These are phyloP conservation scores for Epicoccum sorghinum DNA, from an alignment of 2,329 filamentous ascomycete species.

Conservation along the genomic window DNA sequence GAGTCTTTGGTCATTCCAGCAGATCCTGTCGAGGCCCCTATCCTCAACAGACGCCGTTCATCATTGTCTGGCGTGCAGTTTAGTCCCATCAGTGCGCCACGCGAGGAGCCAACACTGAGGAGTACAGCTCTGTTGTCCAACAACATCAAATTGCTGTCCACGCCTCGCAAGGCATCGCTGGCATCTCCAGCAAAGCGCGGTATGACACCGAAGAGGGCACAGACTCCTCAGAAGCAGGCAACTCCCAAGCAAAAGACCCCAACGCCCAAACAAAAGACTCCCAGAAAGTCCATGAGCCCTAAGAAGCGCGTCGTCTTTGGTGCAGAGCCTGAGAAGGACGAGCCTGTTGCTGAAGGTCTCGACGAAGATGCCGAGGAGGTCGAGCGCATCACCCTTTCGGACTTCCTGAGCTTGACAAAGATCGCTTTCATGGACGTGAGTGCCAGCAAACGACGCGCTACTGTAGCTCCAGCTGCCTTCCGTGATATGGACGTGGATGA, in stretches of 20 bases:
- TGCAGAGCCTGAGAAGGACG: slow-evolving; percentile 27
- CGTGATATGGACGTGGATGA: slow-evolving; percentile 47
- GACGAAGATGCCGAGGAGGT: slow-evolving; percentile 46
- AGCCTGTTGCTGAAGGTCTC: slow-evolving; percentile 34
- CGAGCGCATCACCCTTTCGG: slow-evolving; percentile 79
- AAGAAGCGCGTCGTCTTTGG: slow-evolving; percentile 44
- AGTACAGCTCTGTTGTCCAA: slow-evolving; percentile 47
- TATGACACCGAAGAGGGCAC: slow-evolving; percentile 44
- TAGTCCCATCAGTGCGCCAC: slow-evolving; percentile 39
- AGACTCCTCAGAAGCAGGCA: slow-evolving; percentile 46
- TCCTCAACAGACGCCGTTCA: slow-evolving; percentile 43
- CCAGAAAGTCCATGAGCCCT: slow-evolving; percentile 42
- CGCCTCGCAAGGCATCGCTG: slow-evolving; percentile 54
- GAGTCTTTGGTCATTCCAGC: slow-evolving; percentile 32
- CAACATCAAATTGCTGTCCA: slow-evolving; percentile 56
- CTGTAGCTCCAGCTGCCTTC: slow-evolving; percentile 57
- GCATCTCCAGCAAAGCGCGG: slow-evolving; percentile 51
- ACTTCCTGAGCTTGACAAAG: slow-evolving; percentile 93
- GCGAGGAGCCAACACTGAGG: slow-evolving; percentile 39
- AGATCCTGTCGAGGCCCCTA: slow-evolving; percentile 43
- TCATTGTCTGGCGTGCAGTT: slow-evolving; percentile 44
- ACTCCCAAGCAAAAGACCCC: slow-evolving; percentile 52
- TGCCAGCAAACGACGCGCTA: slow-evolving; percentile 92
- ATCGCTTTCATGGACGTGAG: slow-evolving; percentile 98
- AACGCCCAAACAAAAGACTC: slow-evolving; percentile 35